Evolutionary conservation across 208 protist species (phyloP), one percentile per base, ranked within the genome.

Genomic region (Acanthamoeba sp.): DNA sequence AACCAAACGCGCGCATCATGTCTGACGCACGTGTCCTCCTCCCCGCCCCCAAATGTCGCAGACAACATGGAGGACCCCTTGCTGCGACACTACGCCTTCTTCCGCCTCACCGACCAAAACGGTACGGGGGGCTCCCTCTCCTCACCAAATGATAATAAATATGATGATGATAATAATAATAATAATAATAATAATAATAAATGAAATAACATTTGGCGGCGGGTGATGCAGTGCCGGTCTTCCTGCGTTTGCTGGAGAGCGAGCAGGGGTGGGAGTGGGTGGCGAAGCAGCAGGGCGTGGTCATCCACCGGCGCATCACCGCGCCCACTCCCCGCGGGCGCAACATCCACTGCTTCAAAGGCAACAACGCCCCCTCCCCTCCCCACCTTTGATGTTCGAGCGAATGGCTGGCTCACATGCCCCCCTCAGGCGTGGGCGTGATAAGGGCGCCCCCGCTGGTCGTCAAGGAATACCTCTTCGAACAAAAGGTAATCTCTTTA

Each of bases 281-380:
- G 27, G 2, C 64, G 18, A 73, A 32, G 64, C 27, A 73, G 64
- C 18, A 36, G 7, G 64, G 64, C 7, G 64, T 73, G 64, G 34
- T 40, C 34, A 73, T 73, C 27, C 64, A 73, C 64, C 10, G 64
- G 64, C 27, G 64, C 2, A 16, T 20, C 18, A 14, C 20, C 27
- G n/a, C 64, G 18, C 10, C 27, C n/a, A 2, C 64, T 7, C 64
- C 18, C 6, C 64, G 12, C 18, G 64, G 64, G 3, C 27, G 64
- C 32, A 73, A 73, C 64, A 73, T 73, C 34, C 64, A 73, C 34
- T 73, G 64, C 64, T 42, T 73, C 64, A 2, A n/a, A 73, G 64
- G 64, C 38, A 7, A 32, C 59, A 16, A 20, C 18, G 6, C 22
- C 16, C 55, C 4, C 22, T 59, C 22, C 22, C 22, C 9, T 59